These are phyloP conservation scores for Venturia carpophila DNA, from an alignment of 2,329 filamentous ascomycete species.

Conservation along the genomic window DNA sequence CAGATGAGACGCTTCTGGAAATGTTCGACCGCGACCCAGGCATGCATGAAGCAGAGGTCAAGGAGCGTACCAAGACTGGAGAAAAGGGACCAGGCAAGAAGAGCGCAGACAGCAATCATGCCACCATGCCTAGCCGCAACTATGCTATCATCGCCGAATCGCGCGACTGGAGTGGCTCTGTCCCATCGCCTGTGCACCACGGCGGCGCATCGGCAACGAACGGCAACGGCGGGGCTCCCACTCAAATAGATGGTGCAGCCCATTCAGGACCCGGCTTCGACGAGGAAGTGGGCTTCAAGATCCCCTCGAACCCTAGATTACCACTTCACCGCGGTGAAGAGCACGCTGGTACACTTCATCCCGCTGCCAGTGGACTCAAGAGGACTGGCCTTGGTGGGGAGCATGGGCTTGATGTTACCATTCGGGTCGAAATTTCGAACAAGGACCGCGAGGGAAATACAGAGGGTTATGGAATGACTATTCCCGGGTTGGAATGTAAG, in stretches of 20 bases:
- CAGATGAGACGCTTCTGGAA: slow-evolving; percentile 56
- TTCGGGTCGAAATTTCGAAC: slow-evolving; percentile 42
- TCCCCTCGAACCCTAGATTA: slow-evolving; percentile 54
- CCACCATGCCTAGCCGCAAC: slow-evolving; percentile 70
- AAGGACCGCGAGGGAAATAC: slow-evolving; percentile 38
- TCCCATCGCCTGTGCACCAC: slow-evolving; percentile 21
- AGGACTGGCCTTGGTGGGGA: slow-evolving; percentile 37
- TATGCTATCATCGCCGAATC: slow-evolving; percentile 56
- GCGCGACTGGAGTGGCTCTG: slow-evolving; percentile 20
- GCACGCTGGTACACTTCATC: slow-evolving; percentile 69
- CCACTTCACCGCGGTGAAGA: slow-evolving; percentile 69
- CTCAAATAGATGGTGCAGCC: background rate
- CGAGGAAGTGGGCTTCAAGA: slow-evolving; percentile 29
- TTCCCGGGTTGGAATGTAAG: slow-evolving; percentile 36
- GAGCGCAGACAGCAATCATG: slow-evolving; percentile 66
- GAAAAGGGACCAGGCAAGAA: slow-evolving; percentile 45
- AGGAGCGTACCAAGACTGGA: slow-evolving; percentile 24
- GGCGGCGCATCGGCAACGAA: slow-evolving; percentile 24
- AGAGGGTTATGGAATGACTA: slow-evolving; percentile 43
- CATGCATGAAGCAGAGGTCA: slow-evolving; percentile 22
- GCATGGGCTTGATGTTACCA: slow-evolving; percentile 40
- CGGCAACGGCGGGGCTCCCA: slow-evolving; percentile 18
- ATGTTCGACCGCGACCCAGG: slow-evolving; percentile 55
- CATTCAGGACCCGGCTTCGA: slow-evolving; percentile 15
- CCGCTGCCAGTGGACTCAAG: slow-evolving; percentile 50